These are phyloP conservation scores for Penicillium ucsense DNA, from an alignment of 495 filamentous ascomycete genomes.

Conservation along the genomic window DNA sequence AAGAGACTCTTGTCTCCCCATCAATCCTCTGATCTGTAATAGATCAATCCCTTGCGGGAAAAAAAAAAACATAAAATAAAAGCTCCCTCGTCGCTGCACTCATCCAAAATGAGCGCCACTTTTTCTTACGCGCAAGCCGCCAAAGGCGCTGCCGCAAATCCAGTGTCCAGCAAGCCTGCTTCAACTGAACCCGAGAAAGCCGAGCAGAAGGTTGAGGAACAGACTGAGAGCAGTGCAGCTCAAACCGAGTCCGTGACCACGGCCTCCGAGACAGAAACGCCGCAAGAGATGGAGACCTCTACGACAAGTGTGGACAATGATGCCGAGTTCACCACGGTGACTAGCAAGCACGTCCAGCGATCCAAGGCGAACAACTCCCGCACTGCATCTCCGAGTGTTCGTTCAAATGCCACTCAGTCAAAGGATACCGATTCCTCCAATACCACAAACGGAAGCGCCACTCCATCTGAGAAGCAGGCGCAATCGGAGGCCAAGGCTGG, in stretches of 20 bases:
- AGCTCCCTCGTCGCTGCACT: slow-evolving; percentile 6
- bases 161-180: slow-evolving; percentile 26
- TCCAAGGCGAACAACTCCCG: slow-evolving; percentile 38
- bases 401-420: slow-evolving; percentile 49
- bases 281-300: slow-evolving; percentile 20
- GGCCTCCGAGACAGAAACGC: slow-evolving; percentile 15
- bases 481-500: slow-evolving; percentile 39
- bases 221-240: slow-evolving; percentile 8
- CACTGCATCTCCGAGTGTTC: slow-evolving; percentile 60
- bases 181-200: slow-evolving; percentile 20
- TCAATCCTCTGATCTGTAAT: slow-evolving; percentile 20
- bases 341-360: slow-evolving; percentile 23
- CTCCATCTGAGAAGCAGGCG: slow-evolving; percentile 58
- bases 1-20: slow-evolving; percentile 10
- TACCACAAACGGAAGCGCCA: slow-evolving; percentile 51
- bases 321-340: slow-evolving; percentile 21
- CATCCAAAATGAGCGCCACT: slow-evolving; percentile 18
- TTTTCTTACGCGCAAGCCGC: slow-evolving; percentile 97
- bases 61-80: neutral
- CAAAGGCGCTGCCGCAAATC: slow-evolving; percentile 51
- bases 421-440: slow-evolving; percentile 66
- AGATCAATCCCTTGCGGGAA: slow-evolving; percentile 9
- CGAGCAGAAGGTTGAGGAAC: slow-evolving; percentile 24
- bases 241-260: slow-evolving; percentile 11
- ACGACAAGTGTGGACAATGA: slow-evolving; percentile 20